Conservation (phyloP, 1,139 yeast species). For the Blastobotrys illinoisensis region DNA sequence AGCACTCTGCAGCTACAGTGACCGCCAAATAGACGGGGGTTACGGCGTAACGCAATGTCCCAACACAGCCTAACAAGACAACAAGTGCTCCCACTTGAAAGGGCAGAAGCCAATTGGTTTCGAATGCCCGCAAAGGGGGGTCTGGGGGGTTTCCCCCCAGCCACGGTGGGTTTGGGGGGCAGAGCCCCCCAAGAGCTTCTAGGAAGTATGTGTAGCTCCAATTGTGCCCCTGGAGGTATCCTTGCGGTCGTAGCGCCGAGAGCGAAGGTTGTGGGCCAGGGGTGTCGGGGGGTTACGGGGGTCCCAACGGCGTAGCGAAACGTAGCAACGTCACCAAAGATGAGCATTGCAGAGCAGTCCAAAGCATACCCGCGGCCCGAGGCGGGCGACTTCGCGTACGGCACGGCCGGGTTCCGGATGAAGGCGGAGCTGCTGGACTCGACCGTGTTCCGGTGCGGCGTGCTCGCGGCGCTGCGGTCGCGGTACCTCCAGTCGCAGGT, state of each 20-base stretch:
- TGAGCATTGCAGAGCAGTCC: not conserved
- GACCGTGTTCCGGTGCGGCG: conserved; percentile 79
- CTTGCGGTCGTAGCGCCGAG: too few relatives aligned
- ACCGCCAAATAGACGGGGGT: too few relatives aligned
- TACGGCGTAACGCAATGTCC: too few relatives aligned
- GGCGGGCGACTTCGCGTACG: conserved; percentile 55
- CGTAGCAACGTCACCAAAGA: not conserved
- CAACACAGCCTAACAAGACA: too few relatives aligned
- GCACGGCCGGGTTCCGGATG: conserved; percentile 96
- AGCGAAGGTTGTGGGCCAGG: too few relatives aligned
- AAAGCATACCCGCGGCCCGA: conserved; percentile 18
- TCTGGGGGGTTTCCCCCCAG: not conserved
- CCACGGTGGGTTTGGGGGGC: not conserved
- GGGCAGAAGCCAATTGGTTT: too few relatives aligned
- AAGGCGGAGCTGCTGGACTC: conserved; percentile 67
- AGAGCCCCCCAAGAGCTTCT: too few relatives aligned
- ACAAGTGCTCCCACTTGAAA: too few relatives aligned
- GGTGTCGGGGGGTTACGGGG: not conserved
- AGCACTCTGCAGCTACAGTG: too few relatives aligned
- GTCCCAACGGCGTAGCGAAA: not conserved
- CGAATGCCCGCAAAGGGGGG: not conserved
- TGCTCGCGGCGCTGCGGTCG: conserved; percentile 78
- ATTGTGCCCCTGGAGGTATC: too few relatives aligned
- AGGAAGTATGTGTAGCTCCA: too few relatives aligned
- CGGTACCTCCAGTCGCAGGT: conserved; percentile 60